phyloP scores from a whole-genome alignment of 805 yeast genomes.

The Starmerella scarabaei region DNA sequence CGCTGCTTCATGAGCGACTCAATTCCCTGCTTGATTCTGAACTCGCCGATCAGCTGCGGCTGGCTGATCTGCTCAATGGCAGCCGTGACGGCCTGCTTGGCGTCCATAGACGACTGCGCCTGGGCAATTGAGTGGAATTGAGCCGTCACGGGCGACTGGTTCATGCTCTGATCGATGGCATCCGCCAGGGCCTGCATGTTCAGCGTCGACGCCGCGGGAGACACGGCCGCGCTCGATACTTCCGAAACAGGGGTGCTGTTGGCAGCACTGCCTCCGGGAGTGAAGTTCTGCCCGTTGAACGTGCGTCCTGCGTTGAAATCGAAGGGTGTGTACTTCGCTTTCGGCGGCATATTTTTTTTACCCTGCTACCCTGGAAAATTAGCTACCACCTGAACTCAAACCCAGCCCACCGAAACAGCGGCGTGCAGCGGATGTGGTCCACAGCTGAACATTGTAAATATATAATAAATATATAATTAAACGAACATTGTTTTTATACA shows the following conservation, averaged over 20 bases:
- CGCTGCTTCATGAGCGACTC: conserved; percentile 60
- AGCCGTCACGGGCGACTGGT: conserved; percentile 53
- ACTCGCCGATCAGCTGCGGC: conserved; percentile 43
- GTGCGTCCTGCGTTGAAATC: conserved; percentile 15
- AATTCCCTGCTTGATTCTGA: conserved; percentile 53
- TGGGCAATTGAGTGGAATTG: conserved; percentile 39
- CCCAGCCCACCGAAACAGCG: too few species aligned
- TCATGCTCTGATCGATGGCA: conserved; percentile 50
- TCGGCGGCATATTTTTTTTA: conserved; percentile 18
- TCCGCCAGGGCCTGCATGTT: conserved; percentile 52
- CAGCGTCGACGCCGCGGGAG: conserved; percentile 44
- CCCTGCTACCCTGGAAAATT: neutral
- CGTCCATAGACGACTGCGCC: conserved; percentile 42
- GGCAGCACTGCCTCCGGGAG: conserved; percentile 12
- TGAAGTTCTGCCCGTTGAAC: conserved; percentile 12
- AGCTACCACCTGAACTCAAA: too few species aligned
- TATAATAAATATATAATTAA: too few species aligned
- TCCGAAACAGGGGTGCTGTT: conserved; percentile 18
- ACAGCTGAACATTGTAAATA: too few species aligned
- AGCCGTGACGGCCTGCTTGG: conserved; percentile 40
- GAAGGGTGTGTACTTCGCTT: conserved; percentile 18
- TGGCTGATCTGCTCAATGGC: conserved; percentile 39
- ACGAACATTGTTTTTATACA: too few species aligned
- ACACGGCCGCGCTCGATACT: conserved; percentile 30
- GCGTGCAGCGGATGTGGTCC: too few species aligned